Percentiles rank a stretch among this genome's conserved stretches.
Evolutionary conservation across 371 early-diverging fungal genomes (phyloP).

Genomic region (Mortierella sp.): DNA sequence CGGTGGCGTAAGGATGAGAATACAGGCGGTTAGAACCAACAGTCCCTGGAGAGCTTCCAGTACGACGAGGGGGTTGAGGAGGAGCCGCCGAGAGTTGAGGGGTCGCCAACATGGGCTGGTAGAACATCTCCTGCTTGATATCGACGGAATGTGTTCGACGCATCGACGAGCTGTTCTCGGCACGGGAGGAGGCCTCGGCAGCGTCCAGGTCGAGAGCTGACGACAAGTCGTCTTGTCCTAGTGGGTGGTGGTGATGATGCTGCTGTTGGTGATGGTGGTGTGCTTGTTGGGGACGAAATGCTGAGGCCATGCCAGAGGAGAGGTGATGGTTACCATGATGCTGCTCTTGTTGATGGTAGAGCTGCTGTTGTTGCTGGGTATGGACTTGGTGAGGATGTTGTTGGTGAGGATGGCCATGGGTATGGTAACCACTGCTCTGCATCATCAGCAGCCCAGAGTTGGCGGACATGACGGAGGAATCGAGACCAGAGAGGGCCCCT

Average conservation of each 20-base stretch:
- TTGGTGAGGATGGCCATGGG: conserved; percentile 22
- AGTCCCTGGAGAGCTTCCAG: conserved; percentile 30
- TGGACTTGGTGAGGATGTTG: conserved; percentile 21
- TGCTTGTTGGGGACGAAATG: conserved; percentile 27
- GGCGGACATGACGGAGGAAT: conserved; percentile 41
- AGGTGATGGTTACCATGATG: conserved; percentile 38
- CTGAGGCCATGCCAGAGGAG: conserved; percentile 36
- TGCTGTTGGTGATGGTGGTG: conserved; percentile 20
- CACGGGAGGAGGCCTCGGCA: conserved; percentile 24
- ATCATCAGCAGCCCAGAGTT: conserved; percentile 33
- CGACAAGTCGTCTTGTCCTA: conserved; percentile 25
- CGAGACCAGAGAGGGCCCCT: conserved; percentile 36
- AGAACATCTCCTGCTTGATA: conserved; percentile 43
- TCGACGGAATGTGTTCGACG: conserved; percentile 40
- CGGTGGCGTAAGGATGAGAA: conserved; percentile 23
- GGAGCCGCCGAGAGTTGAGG: conserved; percentile 18
- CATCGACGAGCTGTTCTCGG: conserved; percentile 18
- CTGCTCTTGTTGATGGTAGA: conserved; percentile 30
- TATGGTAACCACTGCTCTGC: conserved; percentile 34
- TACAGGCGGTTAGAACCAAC: conserved; percentile 16
- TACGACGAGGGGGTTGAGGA: conserved; percentile 22
- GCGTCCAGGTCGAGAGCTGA: conserved; percentile 18
- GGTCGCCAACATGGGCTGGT: conserved; percentile 33
- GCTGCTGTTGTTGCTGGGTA: conserved; percentile 15
- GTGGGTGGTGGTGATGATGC: conserved; percentile 23